Evolutionary conservation across 192 early-diverging fungal species (phyloP).

Genomic region (Coemansia sp.): DNA sequence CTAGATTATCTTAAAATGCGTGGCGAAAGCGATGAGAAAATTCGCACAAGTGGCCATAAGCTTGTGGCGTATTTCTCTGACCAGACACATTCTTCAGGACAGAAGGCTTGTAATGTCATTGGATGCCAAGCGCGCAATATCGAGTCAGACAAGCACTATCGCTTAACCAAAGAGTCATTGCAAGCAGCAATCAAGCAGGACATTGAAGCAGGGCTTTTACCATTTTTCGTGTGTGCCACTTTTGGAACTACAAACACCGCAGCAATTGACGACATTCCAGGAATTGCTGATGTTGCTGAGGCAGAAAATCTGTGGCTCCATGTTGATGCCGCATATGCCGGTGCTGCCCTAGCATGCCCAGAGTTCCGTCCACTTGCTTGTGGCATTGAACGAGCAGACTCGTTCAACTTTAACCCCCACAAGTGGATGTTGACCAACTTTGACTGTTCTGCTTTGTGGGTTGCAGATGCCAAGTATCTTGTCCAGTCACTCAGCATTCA

Average conservation of each 20-base stretch:
- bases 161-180: slow-evolving; percentile 51
- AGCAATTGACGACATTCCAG: slow-evolving; percentile 57
- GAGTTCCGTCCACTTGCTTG: slow-evolving; percentile 55
- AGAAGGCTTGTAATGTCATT: slow-evolving; percentile 54
- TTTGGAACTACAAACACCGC: slow-evolving; percentile 64
- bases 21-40: slow-evolving; percentile 35
- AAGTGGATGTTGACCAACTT: slow-evolving; percentile 69
- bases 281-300: slow-evolving; percentile 52
- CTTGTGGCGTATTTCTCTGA: slow-evolving; percentile 63
- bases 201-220: slow-evolving; percentile 54
- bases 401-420: slow-evolving; percentile 63
- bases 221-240: slow-evolving; percentile 62
- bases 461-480: slow-evolving; percentile 50
- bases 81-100: slow-evolving; percentile 59
- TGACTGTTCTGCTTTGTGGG: slow-evolving; percentile 64
- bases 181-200: slow-evolving; percentile 52
- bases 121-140: slow-evolving; percentile 43
- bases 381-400: slow-evolving; percentile 58
- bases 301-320: slow-evolving; percentile 58
- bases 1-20: slow-evolving; percentile 29
- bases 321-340: slow-evolving; percentile 66
- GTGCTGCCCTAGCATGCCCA: slow-evolving; percentile 56
- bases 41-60: slow-evolving; percentile 15
- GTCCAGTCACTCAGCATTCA: slow-evolving; percentile 55
- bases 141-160: slow-evolving; percentile 38